Percentiles rank a stretch among this genome's conserved stretches.
These are phyloP conservation scores for Mortierella sp. DNA, from an alignment of 371 early-diverging fungal species.

Conservation along the genomic window DNA sequence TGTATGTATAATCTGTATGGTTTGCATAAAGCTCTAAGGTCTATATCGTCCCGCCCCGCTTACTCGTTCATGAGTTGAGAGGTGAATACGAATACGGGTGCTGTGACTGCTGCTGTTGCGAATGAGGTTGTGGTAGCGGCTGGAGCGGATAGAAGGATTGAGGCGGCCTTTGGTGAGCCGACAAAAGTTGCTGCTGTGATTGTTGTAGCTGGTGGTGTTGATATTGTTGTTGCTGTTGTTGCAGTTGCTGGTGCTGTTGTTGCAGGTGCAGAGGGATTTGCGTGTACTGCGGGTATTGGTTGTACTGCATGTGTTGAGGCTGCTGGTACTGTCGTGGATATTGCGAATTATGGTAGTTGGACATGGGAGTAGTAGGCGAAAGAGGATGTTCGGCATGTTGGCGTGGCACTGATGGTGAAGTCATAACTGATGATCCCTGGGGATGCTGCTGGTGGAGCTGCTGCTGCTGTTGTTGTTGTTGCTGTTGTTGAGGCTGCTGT, in stretches of 20 bases:
- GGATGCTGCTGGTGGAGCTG: conserved; percentile 12
- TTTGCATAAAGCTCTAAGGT: not conserved
- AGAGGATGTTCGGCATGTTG: conserved; percentile 3
- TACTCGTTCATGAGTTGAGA: not conserved
- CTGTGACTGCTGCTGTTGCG: not conserved
- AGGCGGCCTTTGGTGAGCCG: not conserved
- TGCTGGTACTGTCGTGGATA: conserved; percentile 18
- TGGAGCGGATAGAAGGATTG: not conserved
- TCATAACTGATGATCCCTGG: not conserved
- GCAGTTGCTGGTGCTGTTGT: conserved; percentile 5
- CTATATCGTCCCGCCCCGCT: not conserved
- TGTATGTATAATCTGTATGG: conserved; percentile 1
- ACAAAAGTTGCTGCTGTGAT: not conserved
- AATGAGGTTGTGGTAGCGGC: not conserved
- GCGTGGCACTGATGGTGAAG: conserved; percentile 4
- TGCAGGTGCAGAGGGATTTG: conserved; percentile 16
- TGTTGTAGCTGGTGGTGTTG: not conserved
- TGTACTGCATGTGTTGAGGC: conserved; percentile 7
- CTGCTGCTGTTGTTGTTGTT: conserved; percentile 6
- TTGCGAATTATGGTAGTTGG: conserved; percentile 9
- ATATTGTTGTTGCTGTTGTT: conserved; percentile 19
- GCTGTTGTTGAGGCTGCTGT: conserved; percentile 10
- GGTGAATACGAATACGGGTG: not conserved
- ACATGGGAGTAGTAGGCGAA: conserved; percentile 10
- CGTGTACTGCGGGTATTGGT: conserved; percentile 13